These are phyloP conservation scores for Solanum habrochaites DNA, from an alignment of 257 asterid species.

Conservation along the genomic window DNA sequence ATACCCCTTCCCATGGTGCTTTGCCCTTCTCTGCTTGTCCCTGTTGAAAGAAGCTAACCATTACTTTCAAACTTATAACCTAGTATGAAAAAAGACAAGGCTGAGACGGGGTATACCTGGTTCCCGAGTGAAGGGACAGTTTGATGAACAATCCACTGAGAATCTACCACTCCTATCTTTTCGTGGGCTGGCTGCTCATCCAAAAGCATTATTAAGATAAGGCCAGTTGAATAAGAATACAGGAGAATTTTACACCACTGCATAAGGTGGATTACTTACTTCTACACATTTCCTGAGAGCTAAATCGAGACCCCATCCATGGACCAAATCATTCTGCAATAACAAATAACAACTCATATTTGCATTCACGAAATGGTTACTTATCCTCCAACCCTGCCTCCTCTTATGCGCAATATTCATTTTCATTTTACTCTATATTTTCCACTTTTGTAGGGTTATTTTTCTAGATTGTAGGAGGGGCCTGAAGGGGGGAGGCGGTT, in stretches of 20 bases:
- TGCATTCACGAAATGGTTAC: background rate
- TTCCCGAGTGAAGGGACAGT: slow-evolving; percentile 83
- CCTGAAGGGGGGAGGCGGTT: background rate
- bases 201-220: background rate
- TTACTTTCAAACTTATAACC: background rate
- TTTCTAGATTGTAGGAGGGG: background rate
- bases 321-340: slow-evolving; percentile 84
- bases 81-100: background rate
- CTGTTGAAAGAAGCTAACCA: slow-evolving; percentile 17
- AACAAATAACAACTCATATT: background rate
- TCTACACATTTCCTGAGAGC: slow-evolving; percentile 84
- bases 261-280: slow-evolving; percentile 19
- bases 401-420: background rate
- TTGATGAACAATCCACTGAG: slow-evolving; percentile 91
- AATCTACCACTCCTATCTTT: slow-evolving; percentile 85
- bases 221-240: background rate
- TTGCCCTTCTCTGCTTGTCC: slow-evolving; percentile 66
- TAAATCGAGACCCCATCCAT: slow-evolving; percentile 98
- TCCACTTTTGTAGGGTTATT: background rate
- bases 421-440: background rate
- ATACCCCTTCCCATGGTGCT: slow-evolving; percentile 98
- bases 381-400: background rate
- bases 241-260: background rate
- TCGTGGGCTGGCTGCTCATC: slow-evolving; percentile 72
- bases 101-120: slow-evolving; percentile 33